Conservation (phyloP, 768 basidiomycete species). For the Baorangia bicolor region DNA sequence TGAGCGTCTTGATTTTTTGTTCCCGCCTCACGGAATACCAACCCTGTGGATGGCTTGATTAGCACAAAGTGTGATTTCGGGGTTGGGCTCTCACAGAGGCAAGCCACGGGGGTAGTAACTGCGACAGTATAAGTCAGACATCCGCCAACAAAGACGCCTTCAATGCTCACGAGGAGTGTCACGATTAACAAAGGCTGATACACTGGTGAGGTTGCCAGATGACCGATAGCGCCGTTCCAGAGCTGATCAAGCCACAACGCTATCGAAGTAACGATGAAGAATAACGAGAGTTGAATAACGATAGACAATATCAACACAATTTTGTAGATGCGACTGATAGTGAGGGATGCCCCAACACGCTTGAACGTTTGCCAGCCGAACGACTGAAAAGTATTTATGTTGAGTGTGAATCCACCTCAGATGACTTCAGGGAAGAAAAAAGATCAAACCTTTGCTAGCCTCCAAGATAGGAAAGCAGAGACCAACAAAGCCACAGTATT, state of each 20-base stretch:
- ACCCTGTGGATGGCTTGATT: slow-evolving; percentile 41
- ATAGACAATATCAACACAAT: slow-evolving; percentile 68
- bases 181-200: slow-evolving; percentile 58
- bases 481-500: slow-evolving; percentile 60
- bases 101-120: slow-evolving; percentile 74
- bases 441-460: slow-evolving; percentile 63
- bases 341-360: slow-evolving; percentile 76
- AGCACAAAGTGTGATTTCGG: not conserved
- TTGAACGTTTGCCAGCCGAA: slow-evolving; percentile 92
- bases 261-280: slow-evolving; percentile 71
- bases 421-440: no score
- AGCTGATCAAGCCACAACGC: slow-evolving; percentile 79
- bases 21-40: slow-evolving; percentile 78
- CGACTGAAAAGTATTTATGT: slow-evolving; percentile 34
- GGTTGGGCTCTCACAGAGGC: slow-evolving; percentile 40
- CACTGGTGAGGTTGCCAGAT: slow-evolving; percentile 43
- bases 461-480: slow-evolving; percentile 69
- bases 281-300: slow-evolving; percentile 70
- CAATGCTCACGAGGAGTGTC: slow-evolving; percentile 55
- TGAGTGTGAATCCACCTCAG: no score
- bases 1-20: slow-evolving; percentile 52
- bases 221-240: slow-evolving; percentile 62
- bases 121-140: not conserved
- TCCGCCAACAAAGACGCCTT: not conserved
- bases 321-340: slow-evolving; percentile 75